phyloP scores from a whole-genome alignment of 163 green algal genomes.

The Scenedesmus sp. region DNA sequence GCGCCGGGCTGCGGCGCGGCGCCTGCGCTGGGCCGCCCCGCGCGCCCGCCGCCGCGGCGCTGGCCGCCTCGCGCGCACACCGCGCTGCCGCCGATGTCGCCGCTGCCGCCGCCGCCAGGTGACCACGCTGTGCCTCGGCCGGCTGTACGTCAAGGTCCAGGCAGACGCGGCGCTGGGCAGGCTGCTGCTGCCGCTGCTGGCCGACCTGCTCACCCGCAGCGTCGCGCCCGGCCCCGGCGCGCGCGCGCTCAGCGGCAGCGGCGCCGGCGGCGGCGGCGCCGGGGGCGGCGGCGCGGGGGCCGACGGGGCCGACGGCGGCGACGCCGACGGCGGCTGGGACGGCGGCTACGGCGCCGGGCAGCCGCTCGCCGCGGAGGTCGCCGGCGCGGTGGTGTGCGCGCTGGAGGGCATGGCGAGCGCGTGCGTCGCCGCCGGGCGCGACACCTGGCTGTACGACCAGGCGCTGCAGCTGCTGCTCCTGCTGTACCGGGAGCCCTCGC shows the following conservation, averaged over 20 bases:
- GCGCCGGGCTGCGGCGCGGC: not conserved
- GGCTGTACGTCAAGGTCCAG: conserved; percentile 56
- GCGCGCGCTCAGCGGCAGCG: not conserved
- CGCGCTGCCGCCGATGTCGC: conserved; percentile 15
- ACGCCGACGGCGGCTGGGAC: not conserved
- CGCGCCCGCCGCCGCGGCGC: no score
- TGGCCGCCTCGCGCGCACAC: not conserved
- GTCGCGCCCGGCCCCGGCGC: not conserved
- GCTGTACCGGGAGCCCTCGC: conserved; percentile 49
- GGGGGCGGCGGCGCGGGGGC: not conserved
- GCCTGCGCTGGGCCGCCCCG: no score
- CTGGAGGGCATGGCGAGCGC: conserved; percentile 36
- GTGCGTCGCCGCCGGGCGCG: not conserved
- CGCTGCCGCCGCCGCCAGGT: conserved; percentile 35
- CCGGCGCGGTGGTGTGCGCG: conserved; percentile 28
- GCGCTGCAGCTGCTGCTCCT: conserved; percentile 55
- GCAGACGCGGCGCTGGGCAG: conserved; percentile 50
- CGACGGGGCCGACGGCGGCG: conserved; percentile 32
- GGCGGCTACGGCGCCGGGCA: conserved; percentile 38
- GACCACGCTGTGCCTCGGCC: conserved; percentile 51
- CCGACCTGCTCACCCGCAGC: conserved; percentile 48
- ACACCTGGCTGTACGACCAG: conserved; percentile 41
- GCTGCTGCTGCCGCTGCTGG: conserved; percentile 62
- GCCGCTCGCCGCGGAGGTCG: conserved; percentile 15
- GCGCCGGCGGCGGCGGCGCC: not conserved